phyloP scores from a whole-genome alignment of 306 rosid genomes.

The Mucuna pruriens region DNA sequence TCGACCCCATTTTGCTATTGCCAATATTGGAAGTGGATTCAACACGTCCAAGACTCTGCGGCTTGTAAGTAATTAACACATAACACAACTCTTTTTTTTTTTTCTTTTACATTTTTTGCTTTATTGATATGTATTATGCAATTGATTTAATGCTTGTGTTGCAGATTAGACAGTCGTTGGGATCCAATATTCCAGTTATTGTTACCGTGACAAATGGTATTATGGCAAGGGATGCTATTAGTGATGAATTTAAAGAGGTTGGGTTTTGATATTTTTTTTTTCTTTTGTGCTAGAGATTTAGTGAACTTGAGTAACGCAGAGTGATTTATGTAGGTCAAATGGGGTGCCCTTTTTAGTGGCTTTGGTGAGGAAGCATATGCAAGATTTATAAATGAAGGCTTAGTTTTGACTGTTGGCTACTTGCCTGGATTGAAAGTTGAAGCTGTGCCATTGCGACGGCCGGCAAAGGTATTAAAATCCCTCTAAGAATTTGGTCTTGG shows the following conservation, averaged over 20 bases:
- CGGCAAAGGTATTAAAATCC: slow-evolving; percentile 42
- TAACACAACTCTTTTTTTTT: not conserved
- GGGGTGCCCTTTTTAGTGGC: slow-evolving; percentile 52
- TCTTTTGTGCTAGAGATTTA: slow-evolving; percentile 16
- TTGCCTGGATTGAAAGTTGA: slow-evolving; percentile 78
- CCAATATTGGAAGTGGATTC: slow-evolving; percentile 61
- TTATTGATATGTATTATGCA: slow-evolving; percentile 11
- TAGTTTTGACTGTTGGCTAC: slow-evolving; percentile 69
- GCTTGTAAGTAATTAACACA: slow-evolving; percentile 51
- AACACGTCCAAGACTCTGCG: slow-evolving; percentile 29
- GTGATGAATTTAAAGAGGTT: slow-evolving; percentile 74
- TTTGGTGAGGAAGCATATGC: slow-evolving; percentile 33
- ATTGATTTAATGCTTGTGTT: slow-evolving; percentile 20
- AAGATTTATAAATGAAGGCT: slow-evolving; percentile 53
- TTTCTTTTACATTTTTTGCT: not conserved
- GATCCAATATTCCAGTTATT: slow-evolving; percentile 55
- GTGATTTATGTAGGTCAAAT: slow-evolving; percentile 54
- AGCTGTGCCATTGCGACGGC: slow-evolving; percentile 56
- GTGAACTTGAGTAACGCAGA: not conserved
- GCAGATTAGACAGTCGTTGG: slow-evolving; percentile 57
- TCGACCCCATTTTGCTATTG: slow-evolving; percentile 72
- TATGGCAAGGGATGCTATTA: slow-evolving; percentile 66
- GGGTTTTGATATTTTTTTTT: slow-evolving; percentile 1
- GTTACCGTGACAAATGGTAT: slow-evolving; percentile 62
- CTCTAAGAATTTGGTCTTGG: slow-evolving; percentile 3